Percentiles rank a stretch among this genome's conserved stretches.
Conservation (phyloP, 495 filamentous ascomycete species). For the Penicillium lividum region DNA sequence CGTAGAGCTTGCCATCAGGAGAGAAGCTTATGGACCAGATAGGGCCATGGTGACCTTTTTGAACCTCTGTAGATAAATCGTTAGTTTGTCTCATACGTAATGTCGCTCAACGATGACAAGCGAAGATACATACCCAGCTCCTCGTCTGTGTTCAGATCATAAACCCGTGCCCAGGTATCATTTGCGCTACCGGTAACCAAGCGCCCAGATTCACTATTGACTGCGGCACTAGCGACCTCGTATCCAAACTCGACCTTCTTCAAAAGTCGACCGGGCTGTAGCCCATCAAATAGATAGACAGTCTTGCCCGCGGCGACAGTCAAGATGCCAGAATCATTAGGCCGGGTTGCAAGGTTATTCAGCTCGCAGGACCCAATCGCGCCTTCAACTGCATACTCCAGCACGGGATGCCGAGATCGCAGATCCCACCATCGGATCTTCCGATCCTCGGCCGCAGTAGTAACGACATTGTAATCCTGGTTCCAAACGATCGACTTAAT, state of each 20-base stretch:
- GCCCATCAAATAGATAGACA: slow-evolving; percentile 89
- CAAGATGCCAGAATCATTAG: slow-evolving; percentile 48
- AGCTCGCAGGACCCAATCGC: slow-evolving; percentile 89
- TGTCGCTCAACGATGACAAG: not conserved
- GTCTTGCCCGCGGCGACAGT: slow-evolving; percentile 76
- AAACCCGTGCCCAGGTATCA: slow-evolving; percentile 94
- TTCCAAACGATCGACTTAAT: slow-evolving; percentile 97
- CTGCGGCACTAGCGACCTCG: slow-evolving; percentile 83
- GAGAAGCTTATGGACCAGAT: slow-evolving; percentile 95
- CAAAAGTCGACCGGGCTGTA: slow-evolving; percentile 64
- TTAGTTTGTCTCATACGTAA: slow-evolving; percentile 20
- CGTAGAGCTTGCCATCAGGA: slow-evolving; percentile 92
- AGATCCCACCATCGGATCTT: slow-evolving; percentile 94
- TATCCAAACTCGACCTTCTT: slow-evolving; percentile 75
- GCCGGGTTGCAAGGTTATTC: slow-evolving; percentile 50
- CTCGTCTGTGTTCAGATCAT: slow-evolving; percentile 76
- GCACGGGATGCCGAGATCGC: slow-evolving; percentile 66
- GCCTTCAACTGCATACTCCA: slow-evolving; percentile 74
- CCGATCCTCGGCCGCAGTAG: slow-evolving; percentile 88
- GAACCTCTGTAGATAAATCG: slow-evolving; percentile 60
- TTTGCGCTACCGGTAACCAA: slow-evolving; percentile 82
- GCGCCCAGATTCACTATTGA: slow-evolving; percentile 77
- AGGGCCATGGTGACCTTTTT: slow-evolving; percentile 96
- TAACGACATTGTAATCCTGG: slow-evolving; percentile 77
- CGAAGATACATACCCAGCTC: slow-evolving; percentile 63